Conservation (phyloP, 2,329 filamentous ascomycete species). For the Sclerotinia glacialis region DNA sequence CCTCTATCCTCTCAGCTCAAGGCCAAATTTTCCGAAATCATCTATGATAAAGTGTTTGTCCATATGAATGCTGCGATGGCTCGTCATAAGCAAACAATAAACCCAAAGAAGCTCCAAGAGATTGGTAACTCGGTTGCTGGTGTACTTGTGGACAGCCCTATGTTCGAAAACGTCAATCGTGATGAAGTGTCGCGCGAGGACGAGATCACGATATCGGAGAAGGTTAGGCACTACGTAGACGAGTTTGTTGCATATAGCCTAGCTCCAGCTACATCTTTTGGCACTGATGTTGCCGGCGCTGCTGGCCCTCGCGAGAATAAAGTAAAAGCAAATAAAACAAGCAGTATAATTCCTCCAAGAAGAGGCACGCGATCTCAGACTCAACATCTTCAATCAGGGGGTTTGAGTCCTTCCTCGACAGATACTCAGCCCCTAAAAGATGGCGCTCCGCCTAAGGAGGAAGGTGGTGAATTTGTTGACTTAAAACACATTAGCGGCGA, state of each 20-base stretch:
- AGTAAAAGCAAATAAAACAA: background rate
- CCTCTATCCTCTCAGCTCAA: background rate
- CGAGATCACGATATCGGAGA: slow-evolving; percentile 18
- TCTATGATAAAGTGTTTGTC: slow-evolving; percentile 13
- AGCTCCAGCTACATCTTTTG: background rate
- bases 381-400: background rate
- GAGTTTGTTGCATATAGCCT: slow-evolving; percentile 14
- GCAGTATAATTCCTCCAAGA: background rate
- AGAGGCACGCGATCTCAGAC: background rate
- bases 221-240: slow-evolving; percentile 15
- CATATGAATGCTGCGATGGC: slow-evolving; percentile 19
- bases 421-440: background rate
- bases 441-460: background rate
- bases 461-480: background rate
- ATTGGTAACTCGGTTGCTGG: slow-evolving; percentile 20
- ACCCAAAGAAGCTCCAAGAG: slow-evolving; percentile 1
- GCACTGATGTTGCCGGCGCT: background rate
- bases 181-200: slow-evolving; percentile 12
- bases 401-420: background rate
- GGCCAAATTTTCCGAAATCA: slow-evolving; percentile 1
- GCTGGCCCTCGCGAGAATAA: background rate
- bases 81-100: slow-evolving; percentile 12
- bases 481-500: background rate
- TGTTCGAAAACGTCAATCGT: slow-evolving; percentile 7
- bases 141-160: background rate